Percentiles rank a stretch among this genome's conserved stretches.
Evolutionary conservation across 2,329 filamentous ascomycete species (phyloP).

Genomic region (Hypoxylon sp.): DNA sequence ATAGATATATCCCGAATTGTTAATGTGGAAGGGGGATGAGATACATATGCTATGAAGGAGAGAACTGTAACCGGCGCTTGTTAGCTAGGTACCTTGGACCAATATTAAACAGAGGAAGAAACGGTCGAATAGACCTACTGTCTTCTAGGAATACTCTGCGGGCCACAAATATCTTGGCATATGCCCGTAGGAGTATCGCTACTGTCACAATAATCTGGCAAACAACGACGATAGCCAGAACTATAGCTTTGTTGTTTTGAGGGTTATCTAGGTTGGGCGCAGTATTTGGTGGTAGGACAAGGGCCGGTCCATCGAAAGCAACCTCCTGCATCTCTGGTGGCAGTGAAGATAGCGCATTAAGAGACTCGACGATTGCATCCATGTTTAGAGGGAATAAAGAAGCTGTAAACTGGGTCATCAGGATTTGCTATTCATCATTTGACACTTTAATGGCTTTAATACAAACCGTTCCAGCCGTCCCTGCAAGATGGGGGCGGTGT

Average conservation of each 20-base stretch:
- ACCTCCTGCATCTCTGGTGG: not conserved
- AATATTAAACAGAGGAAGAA: not conserved
- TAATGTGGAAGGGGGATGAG: not conserved
- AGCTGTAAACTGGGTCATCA: too few relatives aligned
- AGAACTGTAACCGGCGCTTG: not conserved
- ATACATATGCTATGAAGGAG: slow-evolving; percentile 6
- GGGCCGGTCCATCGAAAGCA: not conserved
- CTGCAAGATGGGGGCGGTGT: not conserved
- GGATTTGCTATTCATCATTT: not conserved
- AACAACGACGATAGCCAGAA: not conserved
- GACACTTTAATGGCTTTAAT: not conserved
- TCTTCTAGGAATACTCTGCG: slow-evolving; percentile 4
- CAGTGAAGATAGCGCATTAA: not conserved
- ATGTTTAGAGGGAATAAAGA: not conserved
- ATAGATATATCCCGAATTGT: not conserved
- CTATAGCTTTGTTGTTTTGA: not conserved
- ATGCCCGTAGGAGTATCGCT: slow-evolving; percentile 2
- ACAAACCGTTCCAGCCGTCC: not conserved
- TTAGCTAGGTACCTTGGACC: not conserved
- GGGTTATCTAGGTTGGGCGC: not conserved
- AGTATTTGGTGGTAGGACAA: slow-evolving; percentile 1
- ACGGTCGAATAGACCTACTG: not conserved
- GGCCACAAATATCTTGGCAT: slow-evolving; percentile 2
- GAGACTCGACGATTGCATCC: not conserved
- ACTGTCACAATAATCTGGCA: not conserved